phyloP scores from a whole-genome alignment of 148 eudicot genomes.

The Fagopyrum homotropicum region DNA sequence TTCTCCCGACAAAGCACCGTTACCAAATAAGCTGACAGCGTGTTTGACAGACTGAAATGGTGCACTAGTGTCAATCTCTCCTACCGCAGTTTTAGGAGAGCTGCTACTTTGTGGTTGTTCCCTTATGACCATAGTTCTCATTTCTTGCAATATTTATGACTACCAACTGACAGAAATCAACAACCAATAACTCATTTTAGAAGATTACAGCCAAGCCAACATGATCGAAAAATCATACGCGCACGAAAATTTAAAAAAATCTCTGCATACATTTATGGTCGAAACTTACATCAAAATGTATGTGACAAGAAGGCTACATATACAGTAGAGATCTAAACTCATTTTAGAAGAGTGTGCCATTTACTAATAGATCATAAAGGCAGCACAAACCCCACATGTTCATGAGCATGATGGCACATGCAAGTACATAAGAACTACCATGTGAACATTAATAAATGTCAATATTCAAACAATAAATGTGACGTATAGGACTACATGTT shows the following conservation, averaged over 20 bases:
- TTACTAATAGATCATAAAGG: background rate
- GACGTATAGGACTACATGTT: background rate
- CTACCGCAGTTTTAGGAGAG: conserved; percentile 71
- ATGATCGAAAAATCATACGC: background rate
- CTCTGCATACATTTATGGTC: background rate
- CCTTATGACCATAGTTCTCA: conserved; percentile 17
- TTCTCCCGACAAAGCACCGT: conserved; percentile 75
- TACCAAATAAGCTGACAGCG: conserved; percentile 92
- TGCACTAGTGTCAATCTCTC: conserved; percentile 95
- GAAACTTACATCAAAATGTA: background rate
- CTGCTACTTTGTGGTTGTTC: conserved; percentile 44
- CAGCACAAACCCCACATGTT: background rate
- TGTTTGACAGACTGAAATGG: conserved; percentile 98
- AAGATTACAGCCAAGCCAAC: background rate
- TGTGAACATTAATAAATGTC: conserved; percentile 1
- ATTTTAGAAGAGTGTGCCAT: background rate
- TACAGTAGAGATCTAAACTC: background rate
- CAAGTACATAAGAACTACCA: background rate
- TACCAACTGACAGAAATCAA: background rate
- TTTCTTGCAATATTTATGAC: background rate
- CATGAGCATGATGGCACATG: background rate
- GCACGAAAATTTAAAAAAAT: background rate
- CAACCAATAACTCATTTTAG: background rate
- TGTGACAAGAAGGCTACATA: conserved; percentile 2
- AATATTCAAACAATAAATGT: background rate